A percentile compares a stretch with the other conserved stretches of the same genome.
These are phyloP conservation scores for Hypoxylon rickii DNA, from an alignment of 495 filamentous ascomycete species.

Conservation along the genomic window DNA sequence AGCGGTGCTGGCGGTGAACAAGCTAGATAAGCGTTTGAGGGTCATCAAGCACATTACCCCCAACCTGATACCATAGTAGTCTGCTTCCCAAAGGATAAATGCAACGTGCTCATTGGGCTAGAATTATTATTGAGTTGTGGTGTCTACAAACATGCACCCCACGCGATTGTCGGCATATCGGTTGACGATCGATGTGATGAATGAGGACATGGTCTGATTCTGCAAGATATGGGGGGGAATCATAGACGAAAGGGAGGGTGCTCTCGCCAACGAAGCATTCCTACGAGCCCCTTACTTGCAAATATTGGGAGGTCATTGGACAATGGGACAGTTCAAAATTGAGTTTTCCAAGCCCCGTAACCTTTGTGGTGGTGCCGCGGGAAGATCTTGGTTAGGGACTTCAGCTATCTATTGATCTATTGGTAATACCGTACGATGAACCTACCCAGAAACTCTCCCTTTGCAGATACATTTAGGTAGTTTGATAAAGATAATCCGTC, in stretches of 20 bases:
- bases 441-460: too few relatives aligned
- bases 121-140: neutral
- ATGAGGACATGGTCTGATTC: neutral
- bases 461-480: constrained; percentile 22
- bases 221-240: neutral
- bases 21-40: too few relatives aligned
- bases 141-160: constrained; percentile 3
- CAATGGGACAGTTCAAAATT: constrained; percentile 6
- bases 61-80: too few relatives aligned
- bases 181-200: constrained; percentile 12
- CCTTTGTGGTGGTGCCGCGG: neutral
- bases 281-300: neutral
- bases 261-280: constrained; percentile 4
- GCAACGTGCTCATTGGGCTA: too few relatives aligned
- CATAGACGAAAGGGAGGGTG: neutral
- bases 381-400: neutral
- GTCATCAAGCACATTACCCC: too few relatives aligned
- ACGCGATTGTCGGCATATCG: constrained; percentile 8
- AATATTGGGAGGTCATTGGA: neutral
- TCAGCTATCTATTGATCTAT: too few relatives aligned
- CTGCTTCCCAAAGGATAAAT: too few relatives aligned
- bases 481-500: neutral
- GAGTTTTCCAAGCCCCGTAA: neutral
- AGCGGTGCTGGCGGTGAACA: too few relatives aligned
- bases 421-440: too few relatives aligned